Percentiles rank a stretch among this genome's conserved stretches.
phyloP scores from a whole-genome alignment of 106 monocot species.

The Ottelia alismoides region DNA sequence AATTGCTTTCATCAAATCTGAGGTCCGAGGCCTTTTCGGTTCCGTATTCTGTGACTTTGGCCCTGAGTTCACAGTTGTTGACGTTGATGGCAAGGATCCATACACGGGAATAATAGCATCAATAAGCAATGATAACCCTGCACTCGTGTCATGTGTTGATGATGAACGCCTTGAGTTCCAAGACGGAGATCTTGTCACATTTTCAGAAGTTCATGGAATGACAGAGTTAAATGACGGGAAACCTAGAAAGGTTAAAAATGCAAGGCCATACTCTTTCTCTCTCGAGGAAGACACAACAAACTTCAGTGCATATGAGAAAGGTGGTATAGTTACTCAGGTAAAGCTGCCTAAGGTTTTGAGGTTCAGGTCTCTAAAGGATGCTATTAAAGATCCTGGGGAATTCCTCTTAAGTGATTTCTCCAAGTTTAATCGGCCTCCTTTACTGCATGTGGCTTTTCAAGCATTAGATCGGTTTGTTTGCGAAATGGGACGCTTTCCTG shows the following conservation, averaged over 20 bases:
- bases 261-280: conserved; percentile 51
- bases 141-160: conserved; percentile 67
- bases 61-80: conserved; percentile 69
- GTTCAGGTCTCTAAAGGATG: conserved; percentile 60
- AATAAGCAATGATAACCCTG: conserved; percentile 66
- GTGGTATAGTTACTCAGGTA: conserved; percentile 83
- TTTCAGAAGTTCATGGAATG: conserved; percentile 89
- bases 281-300: conserved; percentile 81
- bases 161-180: conserved; percentile 88
- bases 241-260: conserved; percentile 59
- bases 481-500: conserved; percentile 55
- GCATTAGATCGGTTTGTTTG: conserved; percentile 73
- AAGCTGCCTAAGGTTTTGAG: conserved; percentile 68
- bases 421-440: conserved; percentile 53
- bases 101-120: conserved; percentile 81
- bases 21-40: conserved; percentile 90
- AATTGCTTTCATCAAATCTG: conserved; percentile 81
- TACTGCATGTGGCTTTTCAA: conserved; percentile 81
- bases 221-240: conserved; percentile 85
- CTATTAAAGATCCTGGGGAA: conserved; percentile 63
- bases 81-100: conserved; percentile 92
- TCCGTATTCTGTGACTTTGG: conserved; percentile 87
- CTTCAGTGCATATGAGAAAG: conserved; percentile 60
- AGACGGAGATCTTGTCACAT: conserved; percentile 83
- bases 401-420: conserved; percentile 88